Conservation (phyloP, 2,329 filamentous ascomycete species). For the Colletotrichum eremochloae region DNA sequence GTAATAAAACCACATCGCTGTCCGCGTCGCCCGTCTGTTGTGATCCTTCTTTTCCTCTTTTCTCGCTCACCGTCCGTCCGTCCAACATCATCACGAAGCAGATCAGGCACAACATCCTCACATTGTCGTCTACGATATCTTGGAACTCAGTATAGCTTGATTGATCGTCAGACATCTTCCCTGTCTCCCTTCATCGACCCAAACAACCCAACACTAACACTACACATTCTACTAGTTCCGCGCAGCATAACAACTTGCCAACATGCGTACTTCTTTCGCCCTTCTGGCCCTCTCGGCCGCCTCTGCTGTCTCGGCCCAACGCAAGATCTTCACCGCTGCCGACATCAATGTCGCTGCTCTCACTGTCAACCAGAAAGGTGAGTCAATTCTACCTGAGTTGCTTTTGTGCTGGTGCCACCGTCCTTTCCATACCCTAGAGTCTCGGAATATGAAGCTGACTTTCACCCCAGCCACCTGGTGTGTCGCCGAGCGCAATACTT, state of each 20-base stretch:
- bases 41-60: conserved; percentile 12
- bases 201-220: conserved; percentile 7
- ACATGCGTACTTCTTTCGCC: conserved; percentile 42
- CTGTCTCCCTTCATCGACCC: conserved; percentile 12
- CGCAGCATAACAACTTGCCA: conserved; percentile 19
- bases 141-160: conserved; percentile 37
- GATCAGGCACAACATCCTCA: conserved; percentile 38
- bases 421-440: not conserved
- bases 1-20: conserved; percentile 41
- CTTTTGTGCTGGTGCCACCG: not conserved
- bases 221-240: conserved; percentile 22
- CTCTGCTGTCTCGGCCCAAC: conserved; percentile 39
- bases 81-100: conserved; percentile 36
- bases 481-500: conserved; percentile 63
- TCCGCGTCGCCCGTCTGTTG: conserved; percentile 17
- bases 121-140: conserved; percentile 33
- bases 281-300: conserved; percentile 40
- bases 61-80: conserved; percentile 14
- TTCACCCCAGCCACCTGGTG: conserved; percentile 63
- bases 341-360: conserved; percentile 38
- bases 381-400: conserved; percentile 1
- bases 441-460: not conserved
- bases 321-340: conserved; percentile 35
- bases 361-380: conserved; percentile 28
- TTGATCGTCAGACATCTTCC: conserved; percentile 18